These are phyloP conservation scores for Caloboletus firmus DNA, from an alignment of 1,284 basidiomycete species.

Conservation along the genomic window DNA sequence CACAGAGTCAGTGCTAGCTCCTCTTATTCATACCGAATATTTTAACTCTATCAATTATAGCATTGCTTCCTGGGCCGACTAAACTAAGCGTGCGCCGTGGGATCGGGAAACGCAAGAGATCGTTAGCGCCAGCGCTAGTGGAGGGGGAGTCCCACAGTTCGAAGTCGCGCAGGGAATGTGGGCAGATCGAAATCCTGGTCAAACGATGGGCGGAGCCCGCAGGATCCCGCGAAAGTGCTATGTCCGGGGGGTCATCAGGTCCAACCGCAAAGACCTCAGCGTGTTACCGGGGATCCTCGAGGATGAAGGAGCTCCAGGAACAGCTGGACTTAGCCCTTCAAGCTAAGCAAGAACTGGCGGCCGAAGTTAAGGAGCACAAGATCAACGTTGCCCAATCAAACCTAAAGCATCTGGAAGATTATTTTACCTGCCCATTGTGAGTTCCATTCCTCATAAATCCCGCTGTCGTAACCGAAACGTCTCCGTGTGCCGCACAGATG, in stretches of 20 bases:
- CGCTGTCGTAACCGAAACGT: conserved; percentile 14
- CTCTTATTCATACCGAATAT: neutral
- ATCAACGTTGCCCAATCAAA: conserved; percentile 32
- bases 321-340: conserved; percentile 37
- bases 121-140: neutral
- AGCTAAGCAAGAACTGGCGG: conserved; percentile 42
- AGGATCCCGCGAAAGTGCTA: conserved; percentile 3
- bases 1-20: conserved; percentile 12
- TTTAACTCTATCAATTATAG: conserved; percentile 11
- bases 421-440: conserved; percentile 43
- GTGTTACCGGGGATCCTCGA: conserved; percentile 5
- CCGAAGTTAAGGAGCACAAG: conserved; percentile 42
- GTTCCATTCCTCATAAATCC: conserved; percentile 4
- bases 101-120: conserved; percentile 11
- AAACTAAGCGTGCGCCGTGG: neutral
- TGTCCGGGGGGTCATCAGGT: neutral
- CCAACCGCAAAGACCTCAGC: neutral
- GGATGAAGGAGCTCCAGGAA: conserved; percentile 35
- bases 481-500: conserved; percentile 31
- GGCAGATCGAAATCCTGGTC: conserved; percentile 7
- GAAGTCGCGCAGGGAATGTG: conserved; percentile 17
- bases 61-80: neutral
- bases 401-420: conserved; percentile 55
- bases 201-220: neutral
- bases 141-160: neutral